Percentiles rank a stretch among this genome's conserved stretches.
Conservation (phyloP, 1,284 basidiomycete genomes). For the Melanopsichium pennsylvanicum region DNA sequence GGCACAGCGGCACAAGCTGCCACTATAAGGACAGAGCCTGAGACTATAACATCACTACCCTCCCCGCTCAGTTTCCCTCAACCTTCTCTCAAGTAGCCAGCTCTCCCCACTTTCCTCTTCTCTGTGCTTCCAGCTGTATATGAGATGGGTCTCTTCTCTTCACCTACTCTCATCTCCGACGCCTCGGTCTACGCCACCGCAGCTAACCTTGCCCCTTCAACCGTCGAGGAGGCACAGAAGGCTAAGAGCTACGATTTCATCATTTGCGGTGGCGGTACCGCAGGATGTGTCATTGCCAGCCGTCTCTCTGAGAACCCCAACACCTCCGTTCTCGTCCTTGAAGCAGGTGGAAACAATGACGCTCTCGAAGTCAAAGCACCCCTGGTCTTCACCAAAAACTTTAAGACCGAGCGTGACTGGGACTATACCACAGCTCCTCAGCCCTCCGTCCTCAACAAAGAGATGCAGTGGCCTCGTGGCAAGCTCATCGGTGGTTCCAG, state of each 20-base stretch:
- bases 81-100: not conserved
- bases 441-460: constrained; percentile 21
- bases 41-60: not conserved
- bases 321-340: constrained; percentile 50
- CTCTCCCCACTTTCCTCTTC: not conserved
- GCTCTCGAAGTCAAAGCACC: constrained; percentile 50
- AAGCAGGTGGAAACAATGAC: constrained; percentile 49
- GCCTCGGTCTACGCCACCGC: constrained; percentile 36
- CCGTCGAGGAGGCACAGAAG: constrained; percentile 33
- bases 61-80: not conserved
- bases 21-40: not conserved
- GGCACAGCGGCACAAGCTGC: too few relatives aligned
- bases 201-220: constrained; percentile 30
- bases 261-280: constrained; percentile 55
- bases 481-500: constrained; percentile 66
- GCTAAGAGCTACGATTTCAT: constrained; percentile 47
- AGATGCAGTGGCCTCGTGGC: constrained; percentile 51
- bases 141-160: constrained; percentile 42
- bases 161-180: constrained; percentile 23
- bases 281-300: constrained; percentile 52
- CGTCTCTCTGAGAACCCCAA: constrained; percentile 50
- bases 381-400: constrained; percentile 48
- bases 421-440: constrained; percentile 53
- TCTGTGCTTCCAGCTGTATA: not conserved
- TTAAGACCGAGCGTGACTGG: constrained; percentile 52